These are phyloP conservation scores for Moesziomyces sp. DNA, from an alignment of 1,284 basidiomycete genomes.

Conservation along the genomic window DNA sequence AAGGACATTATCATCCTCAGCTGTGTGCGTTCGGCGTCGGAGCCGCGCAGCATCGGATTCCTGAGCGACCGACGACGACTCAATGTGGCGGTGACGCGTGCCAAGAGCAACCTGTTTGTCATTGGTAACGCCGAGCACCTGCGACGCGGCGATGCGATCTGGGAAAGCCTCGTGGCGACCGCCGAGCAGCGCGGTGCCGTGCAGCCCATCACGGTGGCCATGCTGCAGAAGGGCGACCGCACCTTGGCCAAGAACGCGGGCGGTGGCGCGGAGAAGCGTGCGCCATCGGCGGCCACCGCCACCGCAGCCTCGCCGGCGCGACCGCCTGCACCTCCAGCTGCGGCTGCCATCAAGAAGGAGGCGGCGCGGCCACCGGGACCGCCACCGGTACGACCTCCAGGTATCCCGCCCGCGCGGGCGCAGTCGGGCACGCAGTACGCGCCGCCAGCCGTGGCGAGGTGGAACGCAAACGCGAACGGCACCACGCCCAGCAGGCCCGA, in stretches of 20 bases:
- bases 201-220: constrained; percentile 33
- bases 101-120: constrained; percentile 92
- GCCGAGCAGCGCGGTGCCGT: constrained; percentile 43
- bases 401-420: constrained; percentile 2
- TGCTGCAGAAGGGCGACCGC: constrained; percentile 37
- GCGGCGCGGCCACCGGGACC: neutral
- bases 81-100: constrained; percentile 95
- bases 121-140: constrained; percentile 89
- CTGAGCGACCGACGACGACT: constrained; percentile 61
- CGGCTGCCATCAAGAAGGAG: no score
- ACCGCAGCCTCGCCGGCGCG: constrained; percentile 1
- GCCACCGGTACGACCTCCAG: constrained; percentile 10
- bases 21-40: constrained; percentile 84
- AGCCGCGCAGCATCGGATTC: constrained; percentile 77
- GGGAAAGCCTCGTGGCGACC: constrained; percentile 49
- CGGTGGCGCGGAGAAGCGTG: constrained; percentile 12
- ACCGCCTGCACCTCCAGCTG: constrained; percentile 12
- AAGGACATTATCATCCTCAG: constrained; percentile 99
- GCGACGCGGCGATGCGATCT: constrained; percentile 74
- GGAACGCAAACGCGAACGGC: neutral
- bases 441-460: constrained; percentile 10
- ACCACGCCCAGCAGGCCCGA: constrained; percentile 5
- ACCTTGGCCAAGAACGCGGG: constrained; percentile 33
- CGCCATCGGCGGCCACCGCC: neutral
- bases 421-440: constrained; percentile 15